Base-by-base conservation (phyloP, 2,329 filamentous ascomycete genomes). In the Epichloe elymi region DNA sequence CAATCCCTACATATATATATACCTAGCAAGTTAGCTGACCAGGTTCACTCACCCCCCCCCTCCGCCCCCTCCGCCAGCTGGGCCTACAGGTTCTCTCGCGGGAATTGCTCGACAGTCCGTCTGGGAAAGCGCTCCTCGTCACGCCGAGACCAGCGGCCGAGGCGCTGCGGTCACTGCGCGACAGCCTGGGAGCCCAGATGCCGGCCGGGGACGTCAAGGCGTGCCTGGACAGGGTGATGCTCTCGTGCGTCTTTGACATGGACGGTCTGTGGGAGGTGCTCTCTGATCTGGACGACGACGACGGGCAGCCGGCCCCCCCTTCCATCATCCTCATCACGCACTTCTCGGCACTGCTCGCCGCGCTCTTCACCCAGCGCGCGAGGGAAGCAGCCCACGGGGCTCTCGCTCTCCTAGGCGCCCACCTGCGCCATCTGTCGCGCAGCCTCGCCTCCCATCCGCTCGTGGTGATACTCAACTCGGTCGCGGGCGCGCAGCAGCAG, bases 211-310 rank as follows among this genome's bases (percentile, higher is more conserved):
- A 60, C 35, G 58, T 69, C 30, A 66, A 60, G 48, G 56, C 59
- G 3, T 69, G 67, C 51, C 63, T 83, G 3, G 73, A 75, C 44
- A 67, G 67, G 44, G 72, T 81, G 4, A 70, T 73, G 35, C 67
- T 83, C 30, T 75, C 76, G 23, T 69, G 75, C 23, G 71, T 82
- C 1, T 83, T 83, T 56, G 78, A 81, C 53, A 56, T 79, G 11
- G 71, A 80, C 44, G 80, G 80, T 0, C 57, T 83, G 17, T 74
- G 70, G 70, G 77, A 82, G 59, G 77, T 77, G 1, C 57, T 83
- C 36, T 63, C 60, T 2, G 80, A 83, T 56, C 56, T 80, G 37
- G 69, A 72, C 26, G 65, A 1, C 11, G 46, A 20, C n/a, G 43
- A 3, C 6, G 7, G n/a, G n/a, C n/a, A n/a, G n/a, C n/a, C n/a